Base-by-base conservation (phyloP, 495 filamentous ascomycete species). In the Aspergillus egyptiacus region DNA sequence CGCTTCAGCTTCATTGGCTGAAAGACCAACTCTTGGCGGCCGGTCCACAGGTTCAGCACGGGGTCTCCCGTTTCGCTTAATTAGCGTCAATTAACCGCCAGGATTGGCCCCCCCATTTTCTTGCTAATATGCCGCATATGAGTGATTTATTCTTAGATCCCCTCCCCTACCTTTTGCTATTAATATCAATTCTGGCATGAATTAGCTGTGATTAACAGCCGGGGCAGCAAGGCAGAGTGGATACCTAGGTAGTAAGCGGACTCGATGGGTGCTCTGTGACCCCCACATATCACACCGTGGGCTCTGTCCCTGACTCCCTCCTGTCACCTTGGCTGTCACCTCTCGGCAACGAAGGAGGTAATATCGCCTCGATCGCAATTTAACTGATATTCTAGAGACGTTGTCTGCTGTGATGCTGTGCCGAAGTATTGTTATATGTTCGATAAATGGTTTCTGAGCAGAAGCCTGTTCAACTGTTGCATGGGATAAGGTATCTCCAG, bases 31-130 rank as follows among this genome's bases (percentile, higher is more conserved):
- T 28, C 38, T 40, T 35, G 33, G 15, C 33, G 8, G 18, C 10
- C 3, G 33, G 9, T 20, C 20, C 6, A 17, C 47, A 44, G 17
- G 17, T 58, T 46, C 56, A 51, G 53, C 56, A 51, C 56, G 59
- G 59, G n/a, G 51, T 49, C 39, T 37, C 39, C 51, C 50, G 46
- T n/a, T n/a, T n/a, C 46, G 52, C 38, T 52, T 53, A 60, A 62
- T 54, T 55, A 46, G 31, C 43, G 36, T 13, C 43, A 46, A 22
- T 44, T 44, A 44, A 6, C 41, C 27, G 41, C 41, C 41, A 31
- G 28, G 41, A 42, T 39, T 22, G n/a, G n/a, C n/a, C n/a, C n/a
- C n/a, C n/a, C n/a, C n/a, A n/a, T n/a, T n/a, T 35, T 13, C 33
- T 35, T 20, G 35, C n/a, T 20, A 3, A 22, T 25, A 4, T 8